A percentile compares a stretch with the other conserved stretches of the same genome.
These are phyloP conservation scores for Neltuma alba DNA, from an alignment of 306 rosid genomes.

Conservation along the genomic window DNA sequence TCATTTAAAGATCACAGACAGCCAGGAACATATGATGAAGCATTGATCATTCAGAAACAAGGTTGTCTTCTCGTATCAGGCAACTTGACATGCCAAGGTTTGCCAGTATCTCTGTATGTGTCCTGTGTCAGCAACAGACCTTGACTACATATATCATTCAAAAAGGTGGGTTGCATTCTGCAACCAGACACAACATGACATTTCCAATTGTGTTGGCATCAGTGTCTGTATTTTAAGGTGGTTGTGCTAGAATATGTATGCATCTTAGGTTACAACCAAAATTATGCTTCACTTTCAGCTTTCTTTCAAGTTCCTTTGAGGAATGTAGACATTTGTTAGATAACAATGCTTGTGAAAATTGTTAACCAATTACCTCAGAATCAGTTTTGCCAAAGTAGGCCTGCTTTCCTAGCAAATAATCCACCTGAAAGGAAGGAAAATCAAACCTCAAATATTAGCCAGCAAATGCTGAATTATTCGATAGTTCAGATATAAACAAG, in stretches of 20 bases:
- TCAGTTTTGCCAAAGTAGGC: conserved; percentile 80
- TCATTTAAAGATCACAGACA: conserved; percentile 9
- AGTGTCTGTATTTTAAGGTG: no score
- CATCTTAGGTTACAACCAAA: no score
- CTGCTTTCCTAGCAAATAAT: conserved; percentile 86
- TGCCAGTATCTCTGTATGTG: neutral
- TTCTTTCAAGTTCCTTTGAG: neutral
- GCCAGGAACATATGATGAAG: conserved; percentile 6
- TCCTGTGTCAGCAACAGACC: neutral
- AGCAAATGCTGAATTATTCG: conserved; percentile 7
- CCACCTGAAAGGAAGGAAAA: conserved; percentile 60
- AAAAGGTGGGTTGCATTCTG: neutral
- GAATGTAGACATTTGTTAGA: neutral
- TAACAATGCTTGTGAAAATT: neutral
- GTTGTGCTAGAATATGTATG: neutral
- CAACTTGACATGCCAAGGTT: neutral
- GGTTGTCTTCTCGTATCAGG: neutral
- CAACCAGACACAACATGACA: neutral
- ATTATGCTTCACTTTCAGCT: neutral
- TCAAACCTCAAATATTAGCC: conserved; percentile 28
- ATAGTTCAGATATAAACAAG: neutral
- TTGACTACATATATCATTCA: neutral
- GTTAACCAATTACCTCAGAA: conserved; percentile 68
- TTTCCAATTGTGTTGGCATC: neutral
- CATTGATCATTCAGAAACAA: neutral